These are phyloP conservation scores for Eudorina sp. DNA, from an alignment of 139 green algal species.

Conservation along the genomic window DNA sequence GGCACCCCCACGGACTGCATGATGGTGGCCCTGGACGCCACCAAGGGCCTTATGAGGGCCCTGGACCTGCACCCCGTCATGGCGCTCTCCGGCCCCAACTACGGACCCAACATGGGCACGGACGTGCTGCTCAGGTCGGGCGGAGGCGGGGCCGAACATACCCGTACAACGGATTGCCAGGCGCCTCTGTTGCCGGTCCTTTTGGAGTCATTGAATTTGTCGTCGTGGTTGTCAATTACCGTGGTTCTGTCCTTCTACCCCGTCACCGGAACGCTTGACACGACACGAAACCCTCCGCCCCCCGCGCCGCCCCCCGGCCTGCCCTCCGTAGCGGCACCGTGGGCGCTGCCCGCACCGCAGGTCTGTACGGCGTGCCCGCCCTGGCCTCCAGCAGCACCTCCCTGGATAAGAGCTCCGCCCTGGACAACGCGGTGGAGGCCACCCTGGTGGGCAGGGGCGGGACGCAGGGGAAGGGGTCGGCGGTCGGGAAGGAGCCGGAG, in stretches of 20 bases:
- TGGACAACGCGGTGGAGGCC: conserved; percentile 33
- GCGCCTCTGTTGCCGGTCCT: no score
- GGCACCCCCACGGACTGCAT: conserved; percentile 49
- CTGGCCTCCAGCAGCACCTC: conserved; percentile 18
- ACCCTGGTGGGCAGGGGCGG: not conserved
- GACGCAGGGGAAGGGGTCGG: not conserved
- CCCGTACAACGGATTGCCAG: no score
- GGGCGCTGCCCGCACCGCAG: conserved; percentile 27
- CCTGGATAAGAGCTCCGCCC: not conserved
- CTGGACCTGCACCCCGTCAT: conserved; percentile 38
- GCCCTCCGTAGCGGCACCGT: conserved; percentile 25
- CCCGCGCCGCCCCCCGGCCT: no score
- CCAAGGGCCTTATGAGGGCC: conserved; percentile 34
- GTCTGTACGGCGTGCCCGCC: conserved; percentile 41
- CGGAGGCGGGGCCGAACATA: not conserved
- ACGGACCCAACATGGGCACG: conserved; percentile 49
- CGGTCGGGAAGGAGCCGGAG: not conserved
- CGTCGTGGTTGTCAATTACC: no score
- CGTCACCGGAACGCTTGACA: no score
- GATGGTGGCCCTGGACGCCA: conserved; percentile 43
- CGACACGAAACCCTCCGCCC: no score
- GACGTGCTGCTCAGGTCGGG: conserved; percentile 47
- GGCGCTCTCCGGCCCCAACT: conserved; percentile 39
- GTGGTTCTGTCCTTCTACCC: no score
- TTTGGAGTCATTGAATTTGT: no score